Base-by-base conservation (phyloP, 2,329 filamentous ascomycete genomes). In the Cladosporium oxysporum region DNA sequence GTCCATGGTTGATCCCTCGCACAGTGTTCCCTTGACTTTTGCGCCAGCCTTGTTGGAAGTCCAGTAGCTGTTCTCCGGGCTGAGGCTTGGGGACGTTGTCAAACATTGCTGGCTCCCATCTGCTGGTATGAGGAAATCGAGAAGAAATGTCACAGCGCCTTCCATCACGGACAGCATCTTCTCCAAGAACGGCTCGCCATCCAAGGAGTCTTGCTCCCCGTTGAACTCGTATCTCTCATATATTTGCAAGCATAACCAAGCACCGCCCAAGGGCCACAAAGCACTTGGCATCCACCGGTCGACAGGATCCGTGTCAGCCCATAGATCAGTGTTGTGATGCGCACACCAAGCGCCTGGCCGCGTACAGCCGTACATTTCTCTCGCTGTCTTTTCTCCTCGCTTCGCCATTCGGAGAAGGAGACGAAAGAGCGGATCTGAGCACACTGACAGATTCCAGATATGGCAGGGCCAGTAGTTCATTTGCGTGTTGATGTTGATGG, bases 401-500 rank as follows among this genome's bases (percentile, higher is more conserved):
- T 53, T 5, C 12, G 49, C 12, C 49, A 53, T 53, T 3, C 49
- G 49, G 8, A 53, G 49, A 3, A 83, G 72, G 1, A 80, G 70
- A 26, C 78, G 74, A 37, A 83, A 80, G 0, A 85, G 64, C 0
- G 82, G 80, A 1, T 74, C 62, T 21, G 81, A 77, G 2, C 76
- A 79, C 53, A 81, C 79, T 0, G 75, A 66, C 0, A 76, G 67
- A 52, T 73, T 71, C 2, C 69, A 69, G 1, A 67, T 66, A 11
- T 72, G 66, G 1, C 70, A 71, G 4, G 67, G 77, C 83, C 82
- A 85, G 69, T 85, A 85, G 68, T 84, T 84, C 83, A 85, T 85
- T 70, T 85, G 78, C 0, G 79, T 73, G 50, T 84, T 85, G 71
- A 84, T 83, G 67, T 84, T 83, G 69, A 84, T 81, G 0, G 83